A percentile compares a stretch with the other conserved stretches of the same genome.
phyloP scores from a whole-genome alignment of 2,329 filamentous ascomycete genomes.

The Sporothrix inflata region DNA sequence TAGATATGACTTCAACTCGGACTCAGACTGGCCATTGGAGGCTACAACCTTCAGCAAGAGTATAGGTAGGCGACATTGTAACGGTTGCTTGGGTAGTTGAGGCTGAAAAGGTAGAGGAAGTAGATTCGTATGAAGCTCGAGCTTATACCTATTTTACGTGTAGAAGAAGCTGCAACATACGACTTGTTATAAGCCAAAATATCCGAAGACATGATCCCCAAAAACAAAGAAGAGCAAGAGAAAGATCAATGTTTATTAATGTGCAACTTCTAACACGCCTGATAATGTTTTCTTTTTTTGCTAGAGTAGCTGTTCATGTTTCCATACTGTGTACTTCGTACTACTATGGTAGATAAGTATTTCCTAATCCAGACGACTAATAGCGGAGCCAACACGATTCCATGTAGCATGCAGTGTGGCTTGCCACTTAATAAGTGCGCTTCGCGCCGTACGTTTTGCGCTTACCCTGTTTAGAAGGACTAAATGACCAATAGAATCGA shows the following conservation, averaged over 20 bases:
- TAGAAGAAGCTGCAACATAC: conserved; percentile 2
- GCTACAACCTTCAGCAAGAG: conserved; percentile 5
- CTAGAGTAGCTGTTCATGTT: not conserved
- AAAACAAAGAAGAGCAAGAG: not conserved
- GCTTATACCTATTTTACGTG: not conserved
- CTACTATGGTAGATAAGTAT: no score
- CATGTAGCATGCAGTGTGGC: not conserved
- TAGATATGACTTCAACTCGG: not conserved
- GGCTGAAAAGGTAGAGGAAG: not conserved
- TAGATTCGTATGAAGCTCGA: not conserved
- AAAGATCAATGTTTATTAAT: not conserved
- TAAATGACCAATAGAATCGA: conserved; percentile 2
- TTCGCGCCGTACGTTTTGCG: not conserved
- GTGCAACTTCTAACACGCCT: not conserved
- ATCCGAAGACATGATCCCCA: conserved; percentile 7
- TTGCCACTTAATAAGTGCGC: not conserved
- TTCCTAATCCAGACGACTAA: conserved; percentile 8
- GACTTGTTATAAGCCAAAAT: conserved; percentile 3
- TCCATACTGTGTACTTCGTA: not conserved
- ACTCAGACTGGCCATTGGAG: conserved; percentile 6
- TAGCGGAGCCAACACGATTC: not conserved
- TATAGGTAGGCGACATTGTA: conserved; percentile 5
- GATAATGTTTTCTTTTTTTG: not conserved
- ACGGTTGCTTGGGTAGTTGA: conserved; percentile 2
- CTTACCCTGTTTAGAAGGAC: conserved; percentile 4